These are phyloP conservation scores for Acanthamoeba castellanii DNA, from an alignment of 208 protist species.

Conservation along the genomic window DNA sequence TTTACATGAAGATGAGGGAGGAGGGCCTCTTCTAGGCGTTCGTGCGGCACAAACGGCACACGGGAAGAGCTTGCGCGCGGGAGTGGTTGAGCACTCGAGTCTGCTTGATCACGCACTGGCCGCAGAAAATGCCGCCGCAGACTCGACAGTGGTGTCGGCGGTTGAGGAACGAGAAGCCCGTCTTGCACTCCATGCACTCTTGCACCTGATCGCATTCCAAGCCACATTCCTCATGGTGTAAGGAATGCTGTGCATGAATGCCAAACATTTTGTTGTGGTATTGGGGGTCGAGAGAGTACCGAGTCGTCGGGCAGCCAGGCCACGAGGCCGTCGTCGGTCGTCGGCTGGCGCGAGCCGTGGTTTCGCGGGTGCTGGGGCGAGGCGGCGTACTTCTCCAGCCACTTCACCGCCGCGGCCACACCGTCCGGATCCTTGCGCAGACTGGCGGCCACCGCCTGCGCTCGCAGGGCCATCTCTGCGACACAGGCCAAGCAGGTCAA, in stretches of 20 bases:
- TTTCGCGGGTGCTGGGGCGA: neutral
- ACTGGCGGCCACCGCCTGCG: neutral
- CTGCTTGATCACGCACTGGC: constrained; percentile 21
- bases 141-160: constrained; percentile 10
- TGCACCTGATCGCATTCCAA: neutral
- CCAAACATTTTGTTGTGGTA: neutral
- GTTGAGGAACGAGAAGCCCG: constrained; percentile 8
- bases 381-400: neutral
- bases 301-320: constrained; percentile 2
- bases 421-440: neutral
- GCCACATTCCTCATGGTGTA: neutral
- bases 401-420: neutral
- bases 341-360: neutral
- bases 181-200: neutral
- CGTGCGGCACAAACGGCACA: neutral
- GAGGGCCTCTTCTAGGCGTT: too few species aligned
- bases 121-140: constrained; percentile 22
- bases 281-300: neutral
- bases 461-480: neutral
- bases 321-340: neutral
- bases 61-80: neutral
- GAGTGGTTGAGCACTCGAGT: constrained; percentile 11
- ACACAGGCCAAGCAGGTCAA: neutral
- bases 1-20: too few species aligned
- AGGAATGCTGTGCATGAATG: neutral